Base-by-base conservation (phyloP, 148 eudicot species). In the Chenopodium suecicum region DNA sequence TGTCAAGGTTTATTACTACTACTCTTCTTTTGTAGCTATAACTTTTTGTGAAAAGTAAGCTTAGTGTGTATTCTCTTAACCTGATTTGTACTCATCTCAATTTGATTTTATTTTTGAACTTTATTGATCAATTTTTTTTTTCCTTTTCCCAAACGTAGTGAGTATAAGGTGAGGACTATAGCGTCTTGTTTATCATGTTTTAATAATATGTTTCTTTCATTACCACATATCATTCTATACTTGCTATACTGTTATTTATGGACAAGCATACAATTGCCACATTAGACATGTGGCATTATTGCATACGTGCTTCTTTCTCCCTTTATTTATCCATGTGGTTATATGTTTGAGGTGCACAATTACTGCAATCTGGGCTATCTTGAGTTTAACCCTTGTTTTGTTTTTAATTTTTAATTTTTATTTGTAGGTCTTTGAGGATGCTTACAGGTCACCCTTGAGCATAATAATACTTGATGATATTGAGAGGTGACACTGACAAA, bases 381-480 rank as follows among this genome's bases (percentile, higher is more conserved):
- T 52, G 50, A 47, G 63, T 75, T 17, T 13, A 19, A 6, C 5
- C 34, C 58, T 41, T 34, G 37, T 34, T 34, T 47, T 74, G 22
- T 23, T 74, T 25, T 11, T 3, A 70, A 4, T 37, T 23, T 74
- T 25, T 11, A 1, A 20, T 56, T 37, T 47, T 44, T 78, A 27
- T 75, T 46, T 83, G 14, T 73, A 92, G 97, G 91, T 92, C 52
- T 94, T 96, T 81, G 98, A 93, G 89, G 98, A 95, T 90, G 98
- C 98, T 81, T 93, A 95, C 63, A 91, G 83, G 84, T 95, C 98
- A 58, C 97, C 98, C 48, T 82, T 95, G 82, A 93, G 98, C 84
- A 85, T 93, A 66, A 88, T 93, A 80, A 84, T 95, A 86, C 97
- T 95, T 72, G 98, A 95, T 86, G 97, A 91, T 81, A 95, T 93